Evolutionary conservation across 2,329 filamentous ascomycete genomes (phyloP).

Genomic region (Bretziella fagacearum): DNA sequence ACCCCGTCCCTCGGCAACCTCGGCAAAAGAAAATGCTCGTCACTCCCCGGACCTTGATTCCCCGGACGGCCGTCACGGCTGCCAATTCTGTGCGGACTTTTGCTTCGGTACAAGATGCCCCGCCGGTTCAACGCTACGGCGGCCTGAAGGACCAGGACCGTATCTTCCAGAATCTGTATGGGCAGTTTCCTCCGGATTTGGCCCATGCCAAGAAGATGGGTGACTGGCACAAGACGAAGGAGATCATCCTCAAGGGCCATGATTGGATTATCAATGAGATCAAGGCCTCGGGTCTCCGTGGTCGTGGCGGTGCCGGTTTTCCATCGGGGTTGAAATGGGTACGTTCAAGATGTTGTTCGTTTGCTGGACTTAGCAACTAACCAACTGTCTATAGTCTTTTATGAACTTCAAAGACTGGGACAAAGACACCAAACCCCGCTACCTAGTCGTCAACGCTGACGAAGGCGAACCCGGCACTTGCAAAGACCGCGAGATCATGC

Average conservation of each 20-base stretch:
- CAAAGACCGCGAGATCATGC: slow-evolving; percentile 99
- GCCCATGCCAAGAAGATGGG: slow-evolving; percentile 95
- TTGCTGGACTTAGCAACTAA: not conserved
- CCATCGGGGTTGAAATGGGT: slow-evolving; percentile 99
- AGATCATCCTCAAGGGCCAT: slow-evolving; percentile 86
- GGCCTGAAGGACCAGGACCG: slow-evolving; percentile 90
- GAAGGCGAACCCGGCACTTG: slow-evolving; percentile 97
- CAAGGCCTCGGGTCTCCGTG: slow-evolving; percentile 88
- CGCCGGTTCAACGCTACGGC: slow-evolving; percentile 52
- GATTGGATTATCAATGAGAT: slow-evolving; percentile 98
- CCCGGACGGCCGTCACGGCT: slow-evolving; percentile 22
- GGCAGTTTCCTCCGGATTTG: slow-evolving; percentile 76
- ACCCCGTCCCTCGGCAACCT: slow-evolving; percentile 15
- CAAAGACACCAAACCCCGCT: slow-evolving; percentile 88
- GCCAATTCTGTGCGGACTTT: slow-evolving; percentile 44
- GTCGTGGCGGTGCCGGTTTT: slow-evolving; percentile 93
- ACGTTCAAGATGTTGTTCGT: slow-evolving; percentile 26
- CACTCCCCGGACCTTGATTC: slow-evolving; percentile 24
- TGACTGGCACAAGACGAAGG: slow-evolving; percentile 99
- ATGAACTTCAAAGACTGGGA: slow-evolving; percentile 99
- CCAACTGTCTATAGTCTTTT: slow-evolving; percentile 51
- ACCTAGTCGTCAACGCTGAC: slow-evolving; percentile 95
- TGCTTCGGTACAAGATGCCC: slow-evolving; percentile 60
- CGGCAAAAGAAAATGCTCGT: slow-evolving; percentile 26
- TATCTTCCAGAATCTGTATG: slow-evolving; percentile 98